Base-by-base conservation (phyloP, 306 rosid genomes). In the Begonia loranthoides region DNA sequence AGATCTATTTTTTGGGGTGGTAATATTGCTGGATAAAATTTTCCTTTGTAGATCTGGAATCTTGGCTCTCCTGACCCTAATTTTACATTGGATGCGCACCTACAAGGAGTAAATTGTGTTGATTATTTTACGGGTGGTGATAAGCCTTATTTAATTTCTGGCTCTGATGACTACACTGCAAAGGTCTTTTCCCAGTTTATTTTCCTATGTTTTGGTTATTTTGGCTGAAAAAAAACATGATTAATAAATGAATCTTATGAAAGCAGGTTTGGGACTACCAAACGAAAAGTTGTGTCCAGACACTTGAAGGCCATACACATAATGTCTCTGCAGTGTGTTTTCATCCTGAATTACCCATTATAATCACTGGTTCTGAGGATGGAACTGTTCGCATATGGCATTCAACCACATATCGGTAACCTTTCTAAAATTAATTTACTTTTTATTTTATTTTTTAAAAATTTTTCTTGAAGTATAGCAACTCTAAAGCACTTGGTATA, bases 351-450 rank as follows among this genome's bases (percentile, higher is more conserved):
- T 88, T 92, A 69, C 99, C 99, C 12, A 86, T 92, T 63, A 92
- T 92, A 56, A 86, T 92, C 53, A 92, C 99, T 4, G 99, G 99
- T 51, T 86, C 99, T n/a, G 99, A 92, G 71, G 99, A 92, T 74
- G 99, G 99, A 55, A 92, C 99, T 46, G 99, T 92, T 59, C 96
- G 99, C 59, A 92, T 92, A 64, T 92, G 99, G 99, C 99, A 92
- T 65, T 70, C 99, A 34, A 92, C 99, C 48, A 92, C 99, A 40
- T 92, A 92, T 50, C 78, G 99, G 99, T 92, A 76, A 51, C 13
- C 28, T 56, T 68, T 68, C 9, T 36, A 12, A 43, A 43, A 4
- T 43, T 43, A 12, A 10, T 3, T 43, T 13, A 3, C 3, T 4
- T 43, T 13, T 43, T 10, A 5, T 12, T 43, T 2, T 43, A 10